Percentiles rank a stretch among this genome's conserved stretches.
Conservation (phyloP, 163 green algal species). For the Scenedesmus sp. region DNA sequence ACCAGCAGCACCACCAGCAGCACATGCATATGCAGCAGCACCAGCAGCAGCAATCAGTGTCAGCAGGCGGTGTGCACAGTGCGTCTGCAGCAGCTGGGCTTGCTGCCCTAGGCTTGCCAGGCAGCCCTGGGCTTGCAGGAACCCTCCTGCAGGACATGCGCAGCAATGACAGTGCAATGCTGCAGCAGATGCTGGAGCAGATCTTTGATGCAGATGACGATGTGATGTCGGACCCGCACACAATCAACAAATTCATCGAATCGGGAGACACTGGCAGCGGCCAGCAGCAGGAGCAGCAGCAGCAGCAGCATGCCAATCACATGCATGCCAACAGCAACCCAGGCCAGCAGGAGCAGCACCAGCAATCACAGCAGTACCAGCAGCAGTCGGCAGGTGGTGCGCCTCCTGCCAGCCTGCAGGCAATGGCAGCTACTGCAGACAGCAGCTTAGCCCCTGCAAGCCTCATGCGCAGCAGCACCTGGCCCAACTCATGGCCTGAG, state of each 20-base stretch:
- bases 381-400: not conserved
- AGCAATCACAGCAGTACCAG: not conserved
- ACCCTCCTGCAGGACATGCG: slow-evolving; percentile 45
- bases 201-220: slow-evolving; percentile 32
- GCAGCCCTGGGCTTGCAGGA: not conserved
- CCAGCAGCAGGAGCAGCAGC: not conserved
- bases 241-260: not conserved
- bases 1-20: not conserved
- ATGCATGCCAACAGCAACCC: not conserved
- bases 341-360: not conserved
- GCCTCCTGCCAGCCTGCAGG: not conserved
- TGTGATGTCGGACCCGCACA: not conserved
- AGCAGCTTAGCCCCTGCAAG: not conserved
- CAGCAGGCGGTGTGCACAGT: not conserved
- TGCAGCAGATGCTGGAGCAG: slow-evolving; percentile 41
- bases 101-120: not conserved
- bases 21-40: not conserved
- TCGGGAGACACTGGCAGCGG: not conserved
- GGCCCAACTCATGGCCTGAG: slow-evolving; percentile 18
- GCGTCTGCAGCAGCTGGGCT: not conserved
- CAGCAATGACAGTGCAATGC: slow-evolving; percentile 41
- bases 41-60: not conserved
- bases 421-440: not conserved
- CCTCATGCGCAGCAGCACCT: slow-evolving; percentile 33
- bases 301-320: not conserved